Evolutionary conservation across 345 rosid genomes (phyloP).

Genomic region (Eucalyptus regnans): DNA sequence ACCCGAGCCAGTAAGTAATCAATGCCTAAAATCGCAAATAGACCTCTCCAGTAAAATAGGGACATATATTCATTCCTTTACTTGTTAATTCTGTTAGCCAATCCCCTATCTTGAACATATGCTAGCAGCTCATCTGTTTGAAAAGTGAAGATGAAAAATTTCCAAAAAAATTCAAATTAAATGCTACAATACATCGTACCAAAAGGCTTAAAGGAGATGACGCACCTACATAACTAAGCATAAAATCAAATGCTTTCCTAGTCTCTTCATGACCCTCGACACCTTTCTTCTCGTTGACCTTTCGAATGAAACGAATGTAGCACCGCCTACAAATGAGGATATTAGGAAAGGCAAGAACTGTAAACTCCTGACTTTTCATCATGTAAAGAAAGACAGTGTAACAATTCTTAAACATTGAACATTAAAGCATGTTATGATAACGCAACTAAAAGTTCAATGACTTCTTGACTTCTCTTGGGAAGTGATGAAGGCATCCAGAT

Average conservation of each 20-base stretch:
- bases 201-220: neutral
- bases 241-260: slow-evolving; percentile 82
- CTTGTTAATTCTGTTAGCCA: neutral
- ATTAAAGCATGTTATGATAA: neutral
- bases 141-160: neutral
- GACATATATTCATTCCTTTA: neutral
- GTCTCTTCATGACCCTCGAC: slow-evolving; percentile 89
- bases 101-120: neutral
- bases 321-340: slow-evolving; percentile 52
- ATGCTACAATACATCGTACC: neutral
- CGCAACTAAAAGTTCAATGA: neutral
- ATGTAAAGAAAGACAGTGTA: neutral
- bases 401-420: neutral
- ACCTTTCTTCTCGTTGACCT: slow-evolving; percentile 86
- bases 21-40: neutral
- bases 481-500: neutral
- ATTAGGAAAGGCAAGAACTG: neutral
- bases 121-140: neutral
- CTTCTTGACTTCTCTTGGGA: neutral
- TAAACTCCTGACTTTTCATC: neutral
- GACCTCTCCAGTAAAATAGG: neutral
- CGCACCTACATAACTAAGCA: slow-evolving; percentile 79
- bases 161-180: neutral
- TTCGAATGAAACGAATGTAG: slow-evolving; percentile 87
- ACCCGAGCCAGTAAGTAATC: neutral